Evolutionary conservation across 768 basidiomycete genomes (phyloP), one percentile per base, ranked within the genome.

Genomic region (Astraeus odoratus): DNA sequence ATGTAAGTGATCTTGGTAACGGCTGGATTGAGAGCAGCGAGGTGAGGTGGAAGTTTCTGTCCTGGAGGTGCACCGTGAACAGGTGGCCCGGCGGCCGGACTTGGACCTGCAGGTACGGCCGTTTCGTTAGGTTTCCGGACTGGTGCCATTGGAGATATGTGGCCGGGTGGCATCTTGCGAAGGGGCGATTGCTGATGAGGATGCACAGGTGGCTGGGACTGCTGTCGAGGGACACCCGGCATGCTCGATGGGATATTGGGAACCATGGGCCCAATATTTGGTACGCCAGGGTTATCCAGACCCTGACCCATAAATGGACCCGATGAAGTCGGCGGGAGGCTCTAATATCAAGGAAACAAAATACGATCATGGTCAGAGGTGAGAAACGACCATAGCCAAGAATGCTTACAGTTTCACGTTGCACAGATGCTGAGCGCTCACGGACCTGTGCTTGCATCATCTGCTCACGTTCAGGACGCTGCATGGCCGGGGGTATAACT

Each of bases 1-100:
- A 65, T 52, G 29, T 58, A 63, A 3, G 63, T 47, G 3, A 63
- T 59, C 39, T 50, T 59, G 12, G 61, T 65, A 33, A 63, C 61
- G 1, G 61, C 57, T 3, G 61, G 61, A 19, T 63, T 63, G 27
- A 63, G 59, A 22, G 55, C 49, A 16, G 61, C 61, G 19, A 63
- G 58, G 36, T 65, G 64, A 13, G 61, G 61, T 5, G 63, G 63
- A 0, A 65, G 60, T 25, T 58, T 61, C 47, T 56, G 64, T n/a
- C 54, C 57, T 18, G 57, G 55, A 3, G 62, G 47, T 3, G 57
- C 43, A 9, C 64, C 57, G 2, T 57, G 54, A 31, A 68, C 54
- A 33, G 56, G 46, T 20, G 51, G 54, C 43, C 43, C 55, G 10
- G 53, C 51, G 37, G 51, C 45, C 33, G 58, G 50, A 13, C 47